These are phyloP conservation scores for Coemansia sp. DNA, from an alignment of 192 early-diverging fungal genomes.

Conservation along the genomic window DNA sequence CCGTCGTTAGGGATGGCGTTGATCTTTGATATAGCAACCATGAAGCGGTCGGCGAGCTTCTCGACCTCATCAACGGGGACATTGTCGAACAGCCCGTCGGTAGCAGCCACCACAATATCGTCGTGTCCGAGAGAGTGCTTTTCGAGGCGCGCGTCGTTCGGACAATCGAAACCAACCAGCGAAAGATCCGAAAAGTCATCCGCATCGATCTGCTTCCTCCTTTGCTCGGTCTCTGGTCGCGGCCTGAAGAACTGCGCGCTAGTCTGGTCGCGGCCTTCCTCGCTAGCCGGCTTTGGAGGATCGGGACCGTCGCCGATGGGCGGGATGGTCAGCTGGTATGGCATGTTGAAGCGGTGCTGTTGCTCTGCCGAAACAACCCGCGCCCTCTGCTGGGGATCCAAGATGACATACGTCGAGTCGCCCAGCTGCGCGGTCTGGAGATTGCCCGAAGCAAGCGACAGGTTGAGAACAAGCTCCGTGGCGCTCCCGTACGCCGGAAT, in stretches of 20 bases:
- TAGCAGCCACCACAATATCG: conserved; percentile 50
- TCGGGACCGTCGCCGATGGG: conserved; percentile 15
- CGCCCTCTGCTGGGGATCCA: conserved; percentile 28
- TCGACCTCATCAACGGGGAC: conserved; percentile 52
- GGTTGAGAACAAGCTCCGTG: conserved; percentile 36
- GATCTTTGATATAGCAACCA: conserved; percentile 40
- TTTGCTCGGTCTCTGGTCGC: conserved; percentile 4
- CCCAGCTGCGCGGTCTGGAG: conserved; percentile 50
- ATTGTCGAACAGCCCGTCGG: conserved; percentile 57
- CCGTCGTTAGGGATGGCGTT: background rate
- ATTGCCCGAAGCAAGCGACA: conserved; percentile 33
- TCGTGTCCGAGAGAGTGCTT: conserved; percentile 28
- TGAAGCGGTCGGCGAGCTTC: conserved; percentile 43
- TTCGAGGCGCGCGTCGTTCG: conserved; percentile 32
- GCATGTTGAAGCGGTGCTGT: conserved; percentile 57
- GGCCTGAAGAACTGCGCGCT: conserved; percentile 50
- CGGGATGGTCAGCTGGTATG: conserved; percentile 53
- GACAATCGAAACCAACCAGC: conserved; percentile 41
- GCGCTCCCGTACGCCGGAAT: conserved; percentile 49
- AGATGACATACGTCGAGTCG: conserved; percentile 46
- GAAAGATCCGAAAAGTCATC: conserved; percentile 44
- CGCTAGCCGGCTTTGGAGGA: background rate
- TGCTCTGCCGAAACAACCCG: conserved; percentile 47
- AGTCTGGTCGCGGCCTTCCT: conserved; percentile 8
- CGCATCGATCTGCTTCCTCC: conserved; percentile 16